phyloP scores from a whole-genome alignment of 2,329 filamentous ascomycete genomes.

The Corynespora cassiicola region DNA sequence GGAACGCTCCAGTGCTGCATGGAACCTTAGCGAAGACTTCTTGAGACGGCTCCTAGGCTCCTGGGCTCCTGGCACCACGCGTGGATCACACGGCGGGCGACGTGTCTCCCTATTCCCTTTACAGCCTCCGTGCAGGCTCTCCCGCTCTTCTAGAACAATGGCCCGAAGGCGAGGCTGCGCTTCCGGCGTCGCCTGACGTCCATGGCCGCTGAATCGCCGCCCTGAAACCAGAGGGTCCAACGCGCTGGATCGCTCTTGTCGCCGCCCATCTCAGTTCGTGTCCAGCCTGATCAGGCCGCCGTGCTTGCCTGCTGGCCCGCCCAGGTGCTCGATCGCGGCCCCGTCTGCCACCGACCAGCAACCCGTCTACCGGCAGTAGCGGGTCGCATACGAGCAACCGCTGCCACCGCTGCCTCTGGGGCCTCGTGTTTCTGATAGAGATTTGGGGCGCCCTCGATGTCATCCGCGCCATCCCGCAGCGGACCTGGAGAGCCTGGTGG shows the following conservation, averaged over 20 bases:
- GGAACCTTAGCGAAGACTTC: conserved; percentile 1
- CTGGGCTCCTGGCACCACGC: background rate
- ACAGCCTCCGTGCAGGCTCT: conserved; percentile 7
- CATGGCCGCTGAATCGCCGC: conserved; percentile 14
- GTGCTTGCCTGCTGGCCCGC: conserved; percentile 1
- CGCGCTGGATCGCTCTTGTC: too few relatives aligned
- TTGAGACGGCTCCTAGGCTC: background rate
- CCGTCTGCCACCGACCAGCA: too few relatives aligned
- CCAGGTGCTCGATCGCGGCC: too few relatives aligned
- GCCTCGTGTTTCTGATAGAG: too few relatives aligned
- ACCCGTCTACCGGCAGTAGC: too few relatives aligned
- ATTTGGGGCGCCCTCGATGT: too few relatives aligned
- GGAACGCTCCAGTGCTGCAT: conserved; percentile 2
- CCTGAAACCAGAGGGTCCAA: conserved; percentile 15
- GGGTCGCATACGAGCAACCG: too few relatives aligned
- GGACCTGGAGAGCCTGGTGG: too few relatives aligned
- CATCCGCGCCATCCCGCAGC: too few relatives aligned
- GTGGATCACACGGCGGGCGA: background rate
- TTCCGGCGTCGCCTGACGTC: background rate
- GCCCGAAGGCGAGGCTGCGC: conserved; percentile 1
- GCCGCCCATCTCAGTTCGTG: too few relatives aligned
- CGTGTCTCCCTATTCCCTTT: background rate
- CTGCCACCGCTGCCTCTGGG: too few relatives aligned
- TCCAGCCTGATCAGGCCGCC: too few relatives aligned
- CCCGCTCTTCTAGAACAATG: conserved; percentile 18